Percentiles rank a stretch among this genome's conserved stretches.
phyloP scores from a whole-genome alignment of 768 basidiomycete genomes.

The Leucogyrophana mollusca region DNA sequence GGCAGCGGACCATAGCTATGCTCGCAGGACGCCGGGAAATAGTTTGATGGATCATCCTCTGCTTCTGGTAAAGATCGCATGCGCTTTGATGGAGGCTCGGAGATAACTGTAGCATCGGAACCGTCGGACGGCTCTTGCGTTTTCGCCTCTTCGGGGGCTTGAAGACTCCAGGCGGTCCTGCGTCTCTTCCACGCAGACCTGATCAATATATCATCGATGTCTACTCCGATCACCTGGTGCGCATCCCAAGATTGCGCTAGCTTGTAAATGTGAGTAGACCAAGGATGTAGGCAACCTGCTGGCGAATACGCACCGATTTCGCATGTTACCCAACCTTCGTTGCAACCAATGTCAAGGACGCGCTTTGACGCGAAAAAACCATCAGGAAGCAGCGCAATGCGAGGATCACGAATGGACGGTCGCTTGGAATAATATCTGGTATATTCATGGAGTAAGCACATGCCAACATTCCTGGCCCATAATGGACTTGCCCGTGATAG shows the following conservation, averaged over 20 bases:
- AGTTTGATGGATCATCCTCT: slow-evolving; percentile 29
- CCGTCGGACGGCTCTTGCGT: not conserved
- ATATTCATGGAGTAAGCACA: not conserved
- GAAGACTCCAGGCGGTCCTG: slow-evolving; percentile 69
- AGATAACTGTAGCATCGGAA: not conserved
- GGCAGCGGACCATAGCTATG: slow-evolving; percentile 77
- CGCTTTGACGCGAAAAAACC: slow-evolving; percentile 50
- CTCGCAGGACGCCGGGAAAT: slow-evolving; percentile 79
- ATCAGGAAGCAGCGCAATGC: slow-evolving; percentile 60
- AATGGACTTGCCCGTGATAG: slow-evolving; percentile 59
- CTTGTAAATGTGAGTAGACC: slow-evolving; percentile 2
- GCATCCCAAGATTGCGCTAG: slow-evolving; percentile 67
- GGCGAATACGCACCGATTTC: slow-evolving; percentile 63
- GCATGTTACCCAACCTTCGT: slow-evolving; percentile 82
- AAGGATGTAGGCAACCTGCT: not conserved
- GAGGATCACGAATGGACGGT: slow-evolving; percentile 55
- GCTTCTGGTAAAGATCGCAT: slow-evolving; percentile 4
- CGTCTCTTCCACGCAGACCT: slow-evolving; percentile 73
- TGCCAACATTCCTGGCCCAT: no score
- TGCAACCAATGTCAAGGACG: slow-evolving; percentile 85
- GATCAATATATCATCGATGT: slow-evolving; percentile 79
- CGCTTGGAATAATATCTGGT: slow-evolving; percentile 78
- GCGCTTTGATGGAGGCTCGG: slow-evolving; percentile 10
- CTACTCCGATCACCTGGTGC: slow-evolving; percentile 73
- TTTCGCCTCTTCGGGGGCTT: slow-evolving; percentile 27